Evolutionary conservation across 2,329 filamentous ascomycete species (phyloP).

Genomic region (Penicillium occitanis): DNA sequence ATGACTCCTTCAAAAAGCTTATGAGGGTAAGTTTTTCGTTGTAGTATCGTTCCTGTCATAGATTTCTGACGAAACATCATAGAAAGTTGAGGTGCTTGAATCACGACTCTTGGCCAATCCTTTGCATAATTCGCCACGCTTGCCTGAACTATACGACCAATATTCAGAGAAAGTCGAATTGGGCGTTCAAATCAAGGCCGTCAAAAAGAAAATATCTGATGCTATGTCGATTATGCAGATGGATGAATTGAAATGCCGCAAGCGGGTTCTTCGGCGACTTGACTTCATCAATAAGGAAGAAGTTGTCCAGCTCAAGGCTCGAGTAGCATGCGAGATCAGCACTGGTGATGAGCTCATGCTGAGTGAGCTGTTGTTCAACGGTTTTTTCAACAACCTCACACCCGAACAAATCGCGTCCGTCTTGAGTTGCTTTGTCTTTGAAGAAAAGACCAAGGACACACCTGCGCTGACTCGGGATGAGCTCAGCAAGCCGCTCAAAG

Average conservation of each 20-base stretch:
- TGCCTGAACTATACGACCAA: constrained; percentile 81
- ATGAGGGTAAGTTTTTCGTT: constrained; percentile 55
- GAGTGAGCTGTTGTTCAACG: constrained; percentile 90
- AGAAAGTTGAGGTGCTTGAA: constrained; percentile 97
- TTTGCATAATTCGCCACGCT: constrained; percentile 81
- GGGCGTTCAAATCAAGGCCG: constrained; percentile 75
- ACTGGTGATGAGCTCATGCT: constrained; percentile 93
- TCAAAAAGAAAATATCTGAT: constrained; percentile 81
- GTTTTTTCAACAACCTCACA: constrained; percentile 94
- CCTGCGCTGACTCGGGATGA: constrained; percentile 71
- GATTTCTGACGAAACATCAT: constrained; percentile 24
- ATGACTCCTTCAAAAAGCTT: constrained; percentile 90
- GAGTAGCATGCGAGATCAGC: constrained; percentile 96
- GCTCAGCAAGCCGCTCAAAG: constrained; percentile 77
- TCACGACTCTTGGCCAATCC: constrained; percentile 85
- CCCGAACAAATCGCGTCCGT: constrained; percentile 85
- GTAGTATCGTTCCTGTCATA: not conserved
- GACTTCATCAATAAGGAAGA: constrained; percentile 95
- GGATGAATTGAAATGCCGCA: constrained; percentile 93
- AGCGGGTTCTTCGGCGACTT: constrained; percentile 88
- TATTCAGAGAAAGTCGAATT: constrained; percentile 79
- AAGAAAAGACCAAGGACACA: constrained; percentile 84
- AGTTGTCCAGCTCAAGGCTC: constrained; percentile 93
- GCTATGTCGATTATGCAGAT: constrained; percentile 88
- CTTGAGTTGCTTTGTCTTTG: constrained; percentile 93